Evolutionary conservation across 352 stramenopile genomes (phyloP), one percentile per base, ranked within the genome.

Genomic region (Phytophthora quininea): DNA sequence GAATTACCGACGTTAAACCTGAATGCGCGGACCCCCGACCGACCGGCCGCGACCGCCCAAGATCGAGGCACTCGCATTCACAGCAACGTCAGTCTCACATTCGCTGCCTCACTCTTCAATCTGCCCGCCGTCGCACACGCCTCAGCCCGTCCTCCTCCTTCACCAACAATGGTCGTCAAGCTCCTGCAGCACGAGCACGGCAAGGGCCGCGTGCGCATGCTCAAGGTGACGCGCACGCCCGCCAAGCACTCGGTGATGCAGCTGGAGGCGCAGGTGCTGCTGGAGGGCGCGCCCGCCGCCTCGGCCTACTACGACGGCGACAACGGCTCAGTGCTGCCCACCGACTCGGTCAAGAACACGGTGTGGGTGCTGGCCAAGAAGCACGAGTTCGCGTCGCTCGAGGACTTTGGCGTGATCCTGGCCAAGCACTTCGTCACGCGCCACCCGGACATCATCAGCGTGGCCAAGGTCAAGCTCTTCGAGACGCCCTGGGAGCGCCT

Each of bases 291-390:
- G n/a, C 84, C 84, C 5, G 88, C 87, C 32, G 81, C 91, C 60
- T 75, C 70, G 53, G 86, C 86, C 30, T 97, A 97, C 76, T 91
- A 90, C 58, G 64, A 86, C 54, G 89, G 86, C 59, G 88, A 97
- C 77, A 97, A 97, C 65, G 75, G 79, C 46, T 71, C 75, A 27
- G 88, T 97, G 64, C 73, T 97, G 46, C 86, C 89, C 45, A 97
- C 90, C 5, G 90, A 97, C 72, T 96, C 90, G 61, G 78, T 95
- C 73, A 97, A 97, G 79, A 97, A 97, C 73, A 96, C 89, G 38
- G 85, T 97, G 31, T 96, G 95, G 71, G 84, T 91, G 59, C 51
- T 97, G 40, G 89, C 88, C 38, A 96, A 96, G 82, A 84, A 92
- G 66, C 84, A 93, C 73, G 80, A 92, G 71, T 96, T 96, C 63